These are phyloP conservation scores for Beta corolliflora DNA, from an alignment of 179 eudicot species.

Conservation along the genomic window DNA sequence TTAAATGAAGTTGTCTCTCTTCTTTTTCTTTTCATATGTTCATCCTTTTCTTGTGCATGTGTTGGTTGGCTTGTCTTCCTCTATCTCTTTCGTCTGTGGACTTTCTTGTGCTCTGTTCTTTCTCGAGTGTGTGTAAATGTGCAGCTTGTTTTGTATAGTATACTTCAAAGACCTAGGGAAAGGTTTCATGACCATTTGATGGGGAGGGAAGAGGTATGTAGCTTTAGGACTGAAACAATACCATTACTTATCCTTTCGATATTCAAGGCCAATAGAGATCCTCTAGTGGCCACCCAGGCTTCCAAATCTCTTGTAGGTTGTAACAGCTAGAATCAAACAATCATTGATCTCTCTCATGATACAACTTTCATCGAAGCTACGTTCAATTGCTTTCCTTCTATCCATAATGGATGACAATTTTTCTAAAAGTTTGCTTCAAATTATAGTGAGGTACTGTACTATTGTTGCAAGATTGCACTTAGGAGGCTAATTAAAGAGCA, in stretches of 20 bases:
- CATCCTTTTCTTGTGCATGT: neutral
- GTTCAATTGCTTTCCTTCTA: constrained; percentile 13
- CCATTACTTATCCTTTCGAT: too few species aligned
- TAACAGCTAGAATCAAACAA: too few species aligned
- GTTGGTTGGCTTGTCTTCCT: neutral
- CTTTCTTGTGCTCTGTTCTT: neutral
- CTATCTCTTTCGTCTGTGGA: neutral
- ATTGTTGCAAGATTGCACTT: constrained; percentile 33
- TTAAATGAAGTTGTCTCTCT: neutral
- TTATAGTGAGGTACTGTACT: neutral
- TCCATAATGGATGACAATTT: constrained; percentile 11
- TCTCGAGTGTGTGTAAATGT: neutral
- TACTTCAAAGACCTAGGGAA: neutral
- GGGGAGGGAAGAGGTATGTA: too few species aligned
- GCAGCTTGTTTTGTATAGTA: neutral
- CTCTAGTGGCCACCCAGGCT: too few species aligned
- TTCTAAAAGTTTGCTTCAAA: constrained; percentile 26
- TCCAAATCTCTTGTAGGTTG: too few species aligned
- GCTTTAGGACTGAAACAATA: too few species aligned
- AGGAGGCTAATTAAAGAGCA: neutral
- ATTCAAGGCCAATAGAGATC: too few species aligned
- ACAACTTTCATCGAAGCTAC: constrained; percentile 10
- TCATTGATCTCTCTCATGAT: too few species aligned
- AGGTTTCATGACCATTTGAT: too few species aligned
- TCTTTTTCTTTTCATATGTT: neutral